These are phyloP conservation scores for Sarocladiaceae sp. DNA, from an alignment of 2,329 filamentous ascomycete species.

Conservation along the genomic window DNA sequence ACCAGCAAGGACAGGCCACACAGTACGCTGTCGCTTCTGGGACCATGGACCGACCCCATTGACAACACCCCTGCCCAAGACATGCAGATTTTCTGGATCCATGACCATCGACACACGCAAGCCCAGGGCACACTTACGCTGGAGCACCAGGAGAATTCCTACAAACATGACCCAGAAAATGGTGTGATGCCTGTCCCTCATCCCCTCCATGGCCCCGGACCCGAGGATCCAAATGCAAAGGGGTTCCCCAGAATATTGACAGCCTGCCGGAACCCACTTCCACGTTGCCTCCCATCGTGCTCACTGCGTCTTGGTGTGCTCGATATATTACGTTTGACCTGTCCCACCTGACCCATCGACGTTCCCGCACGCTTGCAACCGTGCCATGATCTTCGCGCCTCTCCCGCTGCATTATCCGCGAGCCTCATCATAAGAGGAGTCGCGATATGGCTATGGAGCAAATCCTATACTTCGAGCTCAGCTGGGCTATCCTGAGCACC, in stretches of 20 bases:
- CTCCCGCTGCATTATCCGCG: background rate
- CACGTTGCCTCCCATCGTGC: background rate
- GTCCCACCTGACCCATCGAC: background rate
- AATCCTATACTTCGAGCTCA: constrained; percentile 32
- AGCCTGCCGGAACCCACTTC: constrained; percentile 1
- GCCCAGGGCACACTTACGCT: background rate
- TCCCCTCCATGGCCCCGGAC: background rate
- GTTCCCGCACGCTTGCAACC: background rate
- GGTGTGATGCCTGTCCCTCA: background rate
- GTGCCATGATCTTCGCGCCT: constrained; percentile 6
- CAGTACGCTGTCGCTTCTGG: too few species aligned
- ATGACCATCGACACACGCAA: background rate
- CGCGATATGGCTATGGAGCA: background rate
- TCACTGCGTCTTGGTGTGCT: background rate
- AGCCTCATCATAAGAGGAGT: constrained; percentile 1
- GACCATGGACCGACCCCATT: background rate
- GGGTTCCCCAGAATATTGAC: constrained; percentile 5
- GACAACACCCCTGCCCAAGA: background rate
- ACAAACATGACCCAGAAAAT: background rate
- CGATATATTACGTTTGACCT: background rate
- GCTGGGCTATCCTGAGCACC: constrained; percentile 41
- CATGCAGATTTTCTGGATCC: constrained; percentile 2
- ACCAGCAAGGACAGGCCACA: too few species aligned
- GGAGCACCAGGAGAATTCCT: background rate
- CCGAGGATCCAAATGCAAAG: background rate